These are phyloP conservation scores for Pseudocercospora musae DNA, from an alignment of 2,329 filamentous ascomycete genomes.

Conservation along the genomic window DNA sequence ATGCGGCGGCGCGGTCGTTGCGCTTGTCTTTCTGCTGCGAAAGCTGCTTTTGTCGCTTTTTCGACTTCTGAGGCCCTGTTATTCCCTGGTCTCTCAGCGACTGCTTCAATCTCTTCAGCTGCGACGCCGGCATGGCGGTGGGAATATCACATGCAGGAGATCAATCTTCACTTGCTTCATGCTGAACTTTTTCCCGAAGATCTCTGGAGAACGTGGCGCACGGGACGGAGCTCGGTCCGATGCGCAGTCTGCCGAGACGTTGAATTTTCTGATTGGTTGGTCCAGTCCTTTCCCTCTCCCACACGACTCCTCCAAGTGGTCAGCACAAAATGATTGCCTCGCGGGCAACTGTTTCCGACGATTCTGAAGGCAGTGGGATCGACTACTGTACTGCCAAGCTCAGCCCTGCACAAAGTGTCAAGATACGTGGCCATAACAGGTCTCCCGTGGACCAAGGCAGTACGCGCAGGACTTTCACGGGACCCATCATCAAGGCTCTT, in stretches of 20 bases:
- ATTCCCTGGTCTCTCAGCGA: slow-evolving; percentile 87
- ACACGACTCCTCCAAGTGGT: not conserved
- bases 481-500: not conserved
- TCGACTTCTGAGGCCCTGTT: slow-evolving; percentile 86
- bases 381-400: not conserved
- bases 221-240: slow-evolving; percentile 1
- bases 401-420: not conserved
- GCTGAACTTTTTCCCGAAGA: slow-evolving; percentile 24
- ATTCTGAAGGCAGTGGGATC: not conserved
- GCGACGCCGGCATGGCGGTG: slow-evolving; percentile 78
- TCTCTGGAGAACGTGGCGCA: slow-evolving; percentile 8
- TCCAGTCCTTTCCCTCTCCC: not conserved
- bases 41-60: slow-evolving; percentile 73
- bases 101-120: slow-evolving; percentile 91
- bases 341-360: not conserved
- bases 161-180: not conserved
- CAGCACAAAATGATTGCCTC: not conserved
- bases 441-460: too few species aligned
- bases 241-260: not conserved
- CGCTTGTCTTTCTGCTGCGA: slow-evolving; percentile 53
- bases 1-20: slow-evolving; percentile 72
- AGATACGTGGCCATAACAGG: too few species aligned
- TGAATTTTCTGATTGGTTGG: not conserved
- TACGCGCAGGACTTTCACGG: too few species aligned
- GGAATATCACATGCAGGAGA: not conserved